Base-by-base conservation (phyloP, 2,329 filamentous ascomycete species). In the Penicillium sp. region DNA sequence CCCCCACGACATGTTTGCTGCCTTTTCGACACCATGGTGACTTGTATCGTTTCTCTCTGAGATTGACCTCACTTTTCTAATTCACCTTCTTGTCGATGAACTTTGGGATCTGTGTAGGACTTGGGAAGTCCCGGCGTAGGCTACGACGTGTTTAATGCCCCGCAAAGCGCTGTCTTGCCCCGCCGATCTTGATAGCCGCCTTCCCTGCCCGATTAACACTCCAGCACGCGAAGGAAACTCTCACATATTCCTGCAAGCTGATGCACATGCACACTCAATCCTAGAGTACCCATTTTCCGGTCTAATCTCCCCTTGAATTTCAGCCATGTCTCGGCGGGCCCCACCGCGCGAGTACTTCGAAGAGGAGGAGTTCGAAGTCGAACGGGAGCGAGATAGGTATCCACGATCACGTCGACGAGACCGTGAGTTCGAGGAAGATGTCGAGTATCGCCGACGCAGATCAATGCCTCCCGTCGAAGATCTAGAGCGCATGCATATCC, bases 381-480 rank as follows among this genome's bases (percentile, higher is more conserved):
- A 76, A 49, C 68, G 70, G 35, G 72, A 76, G 53, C 65, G 67
- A 50, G 67, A 74, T 38, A 59, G 56, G 9, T 65, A 65, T n/a
- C 62, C 65, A 26, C 71, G 66, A 51, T 69, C 68, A 24, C 64
- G 64, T 4, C 65, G 68, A 62, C 67, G 67, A n/a, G 72, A 71
- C 19, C 73, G 68, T 4, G 59, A 67, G 22, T 66, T 70, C 30
- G 73, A 75, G 19, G 70, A 73, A 13, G 75, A 76, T 15, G 42
- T 69, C 19, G 66, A 76, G 37, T 65, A 65, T 44, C 67, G 61
- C 24, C 71, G 69, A 38, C 73, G 71, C 30, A 65, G 66, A 40
- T 70, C 71, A 72, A 82, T 65, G 74, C 83, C 68, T 68, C 79
- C 65, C 58, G 83, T 74, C 74, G 85, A 71, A 70, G 73, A 75